phyloP scores from a whole-genome alignment of 768 basidiomycete genomes.

The Boletus coccyginus region DNA sequence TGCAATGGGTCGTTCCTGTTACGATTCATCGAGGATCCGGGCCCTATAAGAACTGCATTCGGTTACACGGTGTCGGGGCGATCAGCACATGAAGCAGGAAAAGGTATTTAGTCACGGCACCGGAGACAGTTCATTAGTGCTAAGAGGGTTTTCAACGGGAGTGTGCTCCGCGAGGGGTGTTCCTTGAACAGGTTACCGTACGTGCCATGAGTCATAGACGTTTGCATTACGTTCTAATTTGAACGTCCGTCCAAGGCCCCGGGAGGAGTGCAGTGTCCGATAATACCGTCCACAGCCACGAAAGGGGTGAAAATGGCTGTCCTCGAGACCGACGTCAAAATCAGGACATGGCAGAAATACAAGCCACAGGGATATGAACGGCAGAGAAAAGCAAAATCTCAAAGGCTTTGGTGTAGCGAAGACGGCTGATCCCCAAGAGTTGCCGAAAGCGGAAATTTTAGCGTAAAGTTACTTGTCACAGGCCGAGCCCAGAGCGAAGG shows the following conservation, averaged over 20 bases:
- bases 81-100: slow-evolving; percentile 1
- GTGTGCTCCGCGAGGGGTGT: slow-evolving; percentile 7
- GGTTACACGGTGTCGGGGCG: not conserved
- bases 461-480: not conserved
- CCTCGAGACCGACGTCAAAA: slow-evolving; percentile 10
- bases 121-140: not conserved
- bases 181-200: slow-evolving; percentile 1
- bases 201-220: not conserved
- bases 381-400: not conserved
- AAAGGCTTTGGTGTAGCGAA: not conserved
- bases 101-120: not conserved
- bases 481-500: not conserved
- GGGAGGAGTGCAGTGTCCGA: slow-evolving; percentile 1
- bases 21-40: slow-evolving; percentile 3
- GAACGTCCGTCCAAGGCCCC: not conserved
- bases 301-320: not conserved
- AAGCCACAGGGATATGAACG: slow-evolving; percentile 7
- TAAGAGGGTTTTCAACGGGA: slow-evolving; percentile 4
- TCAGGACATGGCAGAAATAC: not conserved
- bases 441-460: not conserved
- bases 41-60: not conserved
- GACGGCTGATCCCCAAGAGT: not conserved
- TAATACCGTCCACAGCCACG: slow-evolving; percentile 3
- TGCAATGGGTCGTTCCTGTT: slow-evolving; percentile 7
- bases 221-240: not conserved